phyloP scores from a whole-genome alignment of 2,329 filamentous ascomycete genomes.

The Cyanodermella asteris region DNA sequence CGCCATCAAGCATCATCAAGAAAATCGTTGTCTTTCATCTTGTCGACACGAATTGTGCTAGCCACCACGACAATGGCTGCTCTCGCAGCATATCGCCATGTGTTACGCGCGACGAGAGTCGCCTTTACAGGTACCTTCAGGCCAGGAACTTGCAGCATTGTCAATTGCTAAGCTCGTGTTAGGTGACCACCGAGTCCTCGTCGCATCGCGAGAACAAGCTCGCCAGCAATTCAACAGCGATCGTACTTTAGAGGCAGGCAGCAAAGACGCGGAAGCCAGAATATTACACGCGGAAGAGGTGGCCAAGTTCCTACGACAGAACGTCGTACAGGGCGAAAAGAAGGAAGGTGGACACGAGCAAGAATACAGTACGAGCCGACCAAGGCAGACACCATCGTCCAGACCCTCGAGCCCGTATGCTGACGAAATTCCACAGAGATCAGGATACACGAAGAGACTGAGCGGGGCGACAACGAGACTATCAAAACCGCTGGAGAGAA shows the following conservation, averaged over 20 bases:
- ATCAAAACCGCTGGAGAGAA: slow-evolving; percentile 36
- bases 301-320: slow-evolving; percentile 55
- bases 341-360: slow-evolving; percentile 23
- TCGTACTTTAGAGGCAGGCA: slow-evolving; percentile 32
- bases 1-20: too few species aligned
- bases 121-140: slow-evolving; percentile 52
- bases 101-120: slow-evolving; percentile 59
- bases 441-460: slow-evolving; percentile 71
- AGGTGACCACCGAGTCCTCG: slow-evolving; percentile 51
- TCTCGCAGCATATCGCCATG: slow-evolving; percentile 53
- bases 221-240: slow-evolving; percentile 53
- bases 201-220: slow-evolving; percentile 50
- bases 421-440: slow-evolving; percentile 3
- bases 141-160: background rate
- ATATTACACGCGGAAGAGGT: slow-evolving; percentile 68
- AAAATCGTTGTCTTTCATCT: too few species aligned
- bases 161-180: background rate
- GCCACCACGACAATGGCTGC: too few species aligned
- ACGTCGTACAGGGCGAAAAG: slow-evolving; percentile 64
- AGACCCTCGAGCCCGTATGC: background rate
- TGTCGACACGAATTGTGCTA: too few species aligned
- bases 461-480: slow-evolving; percentile 81
- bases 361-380: slow-evolving; percentile 35
- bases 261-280: slow-evolving; percentile 37
- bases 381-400: too few species aligned